Evolutionary conservation across 306 rosid genomes (phyloP).

Genomic region (Luffa aegyptiaca): DNA sequence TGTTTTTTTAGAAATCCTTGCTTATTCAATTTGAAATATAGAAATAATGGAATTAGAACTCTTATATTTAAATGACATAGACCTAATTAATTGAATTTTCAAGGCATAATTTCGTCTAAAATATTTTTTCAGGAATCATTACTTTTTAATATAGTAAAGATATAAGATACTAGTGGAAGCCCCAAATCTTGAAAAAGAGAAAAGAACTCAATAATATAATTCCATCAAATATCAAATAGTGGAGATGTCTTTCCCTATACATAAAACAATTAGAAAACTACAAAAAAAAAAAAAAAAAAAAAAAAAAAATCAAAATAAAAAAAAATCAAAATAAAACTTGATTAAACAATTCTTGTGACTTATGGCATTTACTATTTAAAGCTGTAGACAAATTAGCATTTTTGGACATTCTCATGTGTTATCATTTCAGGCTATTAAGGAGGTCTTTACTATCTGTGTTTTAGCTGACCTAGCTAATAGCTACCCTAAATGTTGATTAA

Average conservation of each 20-base stretch:
- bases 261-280: not conserved
- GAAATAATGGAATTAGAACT: no score
- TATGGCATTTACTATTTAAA: not conserved
- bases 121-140: no score
- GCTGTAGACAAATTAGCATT: not conserved
- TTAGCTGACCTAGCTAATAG: not conserved
- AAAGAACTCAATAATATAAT: not conserved
- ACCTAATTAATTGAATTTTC: no score
- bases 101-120: no score
- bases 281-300: not conserved
- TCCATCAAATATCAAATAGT: not conserved
- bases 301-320: not conserved
- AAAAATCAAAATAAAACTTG: not conserved
- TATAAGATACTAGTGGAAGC: not conserved
- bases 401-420: not conserved
- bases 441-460: not conserved
- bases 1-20: no score
- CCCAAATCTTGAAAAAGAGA: not conserved
- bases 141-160: no score
- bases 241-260: not conserved
- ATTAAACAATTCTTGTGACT: not conserved
- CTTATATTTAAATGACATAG: no score
- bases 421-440: not conserved
- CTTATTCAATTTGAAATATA: no score
- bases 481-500: not conserved